Evolutionary conservation across 345 rosid genomes (phyloP).

Genomic region (Salix purpurea): DNA sequence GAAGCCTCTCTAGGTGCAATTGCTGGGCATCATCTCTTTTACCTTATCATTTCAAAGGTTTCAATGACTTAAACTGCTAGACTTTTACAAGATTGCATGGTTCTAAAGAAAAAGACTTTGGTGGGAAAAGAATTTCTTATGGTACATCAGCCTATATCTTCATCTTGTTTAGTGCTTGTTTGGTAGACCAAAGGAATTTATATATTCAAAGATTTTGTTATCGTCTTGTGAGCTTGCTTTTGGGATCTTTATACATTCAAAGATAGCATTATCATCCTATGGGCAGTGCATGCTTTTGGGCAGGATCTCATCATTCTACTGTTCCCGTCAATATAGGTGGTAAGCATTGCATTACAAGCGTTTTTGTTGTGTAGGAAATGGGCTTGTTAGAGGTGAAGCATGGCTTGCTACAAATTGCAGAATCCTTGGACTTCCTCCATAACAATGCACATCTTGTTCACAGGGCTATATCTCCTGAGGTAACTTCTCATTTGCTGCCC

Average conservation of each 20-base stretch:
- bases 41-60: background rate
- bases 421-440: constrained; percentile 83
- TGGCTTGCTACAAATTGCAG: constrained; percentile 85
- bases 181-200: background rate
- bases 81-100: no score
- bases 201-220: background rate
- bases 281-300: background rate
- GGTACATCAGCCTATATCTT: background rate
- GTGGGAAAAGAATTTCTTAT: background rate
- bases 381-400: constrained; percentile 92
- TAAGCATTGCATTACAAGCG: background rate
- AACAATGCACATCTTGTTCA: constrained; percentile 82
- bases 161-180: background rate
- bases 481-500: constrained; percentile 6
- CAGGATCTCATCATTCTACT: background rate
- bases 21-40: background rate
- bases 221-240: background rate
- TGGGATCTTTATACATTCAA: background rate
- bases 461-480: constrained; percentile 95
- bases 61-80: no score
- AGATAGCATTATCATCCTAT: background rate
- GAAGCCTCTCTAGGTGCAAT: background rate
- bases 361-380: constrained; percentile 61
- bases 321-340: background rate
- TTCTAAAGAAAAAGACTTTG: background rate